Conservation (phyloP, 306 rosid species). For the Senna siamea region DNA sequence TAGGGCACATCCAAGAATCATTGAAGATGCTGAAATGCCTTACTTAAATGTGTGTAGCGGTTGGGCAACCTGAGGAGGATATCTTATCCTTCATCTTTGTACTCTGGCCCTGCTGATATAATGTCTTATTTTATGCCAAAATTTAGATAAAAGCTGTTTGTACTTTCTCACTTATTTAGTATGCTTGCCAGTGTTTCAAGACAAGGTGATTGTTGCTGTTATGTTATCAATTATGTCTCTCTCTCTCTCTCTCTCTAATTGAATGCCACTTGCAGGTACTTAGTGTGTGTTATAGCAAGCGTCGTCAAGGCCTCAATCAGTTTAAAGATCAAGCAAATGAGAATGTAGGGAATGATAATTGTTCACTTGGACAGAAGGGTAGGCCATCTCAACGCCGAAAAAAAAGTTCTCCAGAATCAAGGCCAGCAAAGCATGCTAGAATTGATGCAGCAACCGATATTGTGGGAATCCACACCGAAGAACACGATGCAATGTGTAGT, state of each 20-base stretch:
- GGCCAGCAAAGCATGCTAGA: constrained; percentile 55
- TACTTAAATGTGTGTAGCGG: background rate
- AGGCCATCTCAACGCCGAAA: constrained; percentile 49
- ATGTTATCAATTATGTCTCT: background rate
- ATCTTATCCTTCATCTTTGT: background rate
- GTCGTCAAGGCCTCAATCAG: constrained; percentile 55
- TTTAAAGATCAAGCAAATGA: constrained; percentile 47
- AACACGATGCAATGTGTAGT: constrained; percentile 41
- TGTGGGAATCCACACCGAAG: constrained; percentile 44
- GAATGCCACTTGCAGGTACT: constrained; percentile 67
- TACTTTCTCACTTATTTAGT: background rate
- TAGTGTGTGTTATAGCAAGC: constrained; percentile 64
- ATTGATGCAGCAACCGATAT: constrained; percentile 50
- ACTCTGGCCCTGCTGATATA: background rate
- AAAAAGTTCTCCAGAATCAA: constrained; percentile 46
- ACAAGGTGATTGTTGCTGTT: constrained; percentile 20
- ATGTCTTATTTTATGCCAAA: background rate
- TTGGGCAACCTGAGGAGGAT: background rate
- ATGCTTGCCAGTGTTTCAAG: constrained; percentile 25
- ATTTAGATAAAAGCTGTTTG: background rate
- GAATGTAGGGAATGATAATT: constrained; percentile 38
- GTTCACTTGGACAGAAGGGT: constrained; percentile 37
- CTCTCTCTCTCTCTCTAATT: background rate
- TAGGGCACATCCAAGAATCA: background rate
- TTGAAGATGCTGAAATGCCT: background rate